Base-by-base conservation (phyloP, 2,329 filamentous ascomycete genomes). In the Dryadomyces quercus-mongolicae region DNA sequence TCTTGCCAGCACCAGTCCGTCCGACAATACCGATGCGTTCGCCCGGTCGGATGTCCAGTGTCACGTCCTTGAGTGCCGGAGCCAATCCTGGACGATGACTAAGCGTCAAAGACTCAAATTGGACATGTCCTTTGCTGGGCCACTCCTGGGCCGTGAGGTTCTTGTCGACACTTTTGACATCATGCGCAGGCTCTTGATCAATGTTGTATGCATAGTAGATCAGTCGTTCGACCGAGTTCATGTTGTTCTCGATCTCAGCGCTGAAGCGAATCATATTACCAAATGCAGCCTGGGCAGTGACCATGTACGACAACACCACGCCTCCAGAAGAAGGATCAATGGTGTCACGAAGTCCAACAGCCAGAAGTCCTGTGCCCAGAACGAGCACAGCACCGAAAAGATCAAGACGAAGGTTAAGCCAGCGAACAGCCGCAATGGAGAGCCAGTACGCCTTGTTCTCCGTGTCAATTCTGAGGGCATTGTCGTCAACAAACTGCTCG, bases 191-290 rank as follows among this genome's bases (percentile, higher is more conserved):
- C 70, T 98, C 93, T 66, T 96, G 91, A 61, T 96, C 91, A 1
- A 97, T 86, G 46, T 95, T 88, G 40, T 40, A 47, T 13, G 53
- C 50, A 22, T 97, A 97, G 66, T 97, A 91, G 71, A 95, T 93
- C 65, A 98, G 85, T 64, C 93, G 87, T 70, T 98, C 93, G 51
- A 97, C 90, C 1, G 92, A 91, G 70, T 97, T 97, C 93, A 97
- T 97, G 70, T 96, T 97, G 70, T 97, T 92, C 70, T 97, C 92
- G 63, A 96, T 95, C 64, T 88, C 82, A 0, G 91, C 86, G 67
- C 97, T 97, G 10, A 96, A 76, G 48, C 93, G 84, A 20, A 97
- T 90, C 55, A 97, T 96, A 67, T 97, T 92, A 0, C 90, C 95
- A 64, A 97, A 97, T 1, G 88, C 91, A 60, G 55, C 46, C 36